Evolutionary conservation across 202 grass and related monocot species (phyloP), one percentile per base, ranked within the genome.

Genomic region (Carex arenaria): DNA sequence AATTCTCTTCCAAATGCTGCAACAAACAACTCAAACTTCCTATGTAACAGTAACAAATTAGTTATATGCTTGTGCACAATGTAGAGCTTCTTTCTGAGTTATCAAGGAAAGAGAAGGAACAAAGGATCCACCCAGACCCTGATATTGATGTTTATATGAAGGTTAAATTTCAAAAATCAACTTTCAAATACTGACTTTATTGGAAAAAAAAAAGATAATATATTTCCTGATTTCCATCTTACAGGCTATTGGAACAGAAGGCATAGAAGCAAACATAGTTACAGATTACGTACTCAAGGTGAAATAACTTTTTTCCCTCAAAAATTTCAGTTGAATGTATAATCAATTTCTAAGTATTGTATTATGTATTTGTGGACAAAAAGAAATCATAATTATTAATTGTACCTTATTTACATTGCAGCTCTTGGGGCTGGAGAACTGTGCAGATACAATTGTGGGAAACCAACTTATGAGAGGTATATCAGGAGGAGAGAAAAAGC

Each of bases 81-180:
- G 5, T 72, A 97, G 94, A 92, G 66, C 94, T 97, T 88, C 67
- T 97, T 15, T 89, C 85, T 56, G 94, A 97, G 85, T 66, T 97
- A 85, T 75, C 90, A 4, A 88, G 94, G 71, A 90, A 90, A 53
- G 94, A 97, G 63, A 97, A 97, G 38, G 92, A 79, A 42, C 87
- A 89, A 0, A 94, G 89, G 63, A 94, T 97, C 82, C 92, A 91
- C 65, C 94, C 94, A 0, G 94, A 97, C 78, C 92, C 91, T 55
- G 94, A 97, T 73, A 86, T 97, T 30, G 94, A 97, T 92, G 20
- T 94, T 7, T 93, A 91, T 65, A 97, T 97, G 94, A 97, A 97
- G 90, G 94, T 97, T 23, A 2, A 49, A 49, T 49, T 83, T 40
- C n/a, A 43, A 38, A 40, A 40, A 40, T 40, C 38, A 40, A 40